Evolutionary conservation across 106 monocot species (phyloP).

Genomic region (Narthecium ossifragum): DNA sequence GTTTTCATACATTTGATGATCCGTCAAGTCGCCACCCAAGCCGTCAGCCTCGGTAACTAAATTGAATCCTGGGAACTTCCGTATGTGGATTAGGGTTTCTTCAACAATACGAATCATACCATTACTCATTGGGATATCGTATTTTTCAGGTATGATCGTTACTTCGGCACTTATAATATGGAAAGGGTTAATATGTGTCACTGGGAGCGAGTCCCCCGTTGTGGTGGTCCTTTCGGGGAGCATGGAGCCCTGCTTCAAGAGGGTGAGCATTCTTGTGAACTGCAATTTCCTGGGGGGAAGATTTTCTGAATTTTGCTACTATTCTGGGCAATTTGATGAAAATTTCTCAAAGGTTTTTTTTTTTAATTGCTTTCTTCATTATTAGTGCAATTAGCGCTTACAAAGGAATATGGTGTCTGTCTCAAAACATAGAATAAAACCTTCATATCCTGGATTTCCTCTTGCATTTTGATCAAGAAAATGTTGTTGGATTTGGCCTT

Average conservation of each 20-base stretch:
- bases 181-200: slow-evolving; percentile 15
- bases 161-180: slow-evolving; percentile 15
- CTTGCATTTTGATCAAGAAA: too few relatives aligned
- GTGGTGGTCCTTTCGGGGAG: slow-evolving; percentile 17
- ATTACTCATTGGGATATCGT: neutral
- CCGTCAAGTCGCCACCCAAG: slow-evolving; percentile 12
- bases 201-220: slow-evolving; percentile 15
- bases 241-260: slow-evolving; percentile 18
- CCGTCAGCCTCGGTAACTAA: slow-evolving; percentile 13
- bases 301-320: neutral
- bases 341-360: too few relatives aligned
- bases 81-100: neutral
- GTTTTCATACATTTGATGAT: too few relatives aligned
- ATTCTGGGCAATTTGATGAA: too few relatives aligned
- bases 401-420: too few relatives aligned
- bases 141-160: slow-evolving; percentile 15
- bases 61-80: neutral
- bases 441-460: too few relatives aligned
- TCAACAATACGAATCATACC: neutral
- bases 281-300: too few relatives aligned
- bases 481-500: too few relatives aligned
- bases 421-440: too few relatives aligned
- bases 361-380: too few relatives aligned
- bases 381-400: too few relatives aligned
- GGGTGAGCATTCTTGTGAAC: neutral